These are phyloP conservation scores for Digitaria exilis DNA, from an alignment of 202 grass and related monocot species.

Conservation along the genomic window DNA sequence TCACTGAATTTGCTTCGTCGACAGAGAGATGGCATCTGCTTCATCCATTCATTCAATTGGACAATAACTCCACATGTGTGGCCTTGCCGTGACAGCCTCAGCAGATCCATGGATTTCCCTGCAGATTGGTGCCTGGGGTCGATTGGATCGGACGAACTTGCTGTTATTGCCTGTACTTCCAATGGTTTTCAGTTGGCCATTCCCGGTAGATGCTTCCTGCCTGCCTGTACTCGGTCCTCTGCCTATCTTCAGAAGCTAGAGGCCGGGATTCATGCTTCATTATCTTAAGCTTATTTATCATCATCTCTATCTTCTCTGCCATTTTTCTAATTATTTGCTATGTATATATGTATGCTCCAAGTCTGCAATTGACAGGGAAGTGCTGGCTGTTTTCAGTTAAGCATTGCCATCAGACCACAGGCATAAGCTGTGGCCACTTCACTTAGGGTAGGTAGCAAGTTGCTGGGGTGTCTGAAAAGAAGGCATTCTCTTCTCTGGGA, in stretches of 20 bases:
- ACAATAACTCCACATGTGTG: conserved; percentile 35
- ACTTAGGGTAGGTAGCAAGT: conserved; percentile 1
- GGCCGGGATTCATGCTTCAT: not conserved
- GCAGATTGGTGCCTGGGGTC: conserved; percentile 3
- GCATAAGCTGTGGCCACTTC: not conserved
- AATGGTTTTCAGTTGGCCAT: conserved; percentile 21
- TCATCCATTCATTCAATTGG: conserved; percentile 27
- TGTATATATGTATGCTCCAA: not conserved
- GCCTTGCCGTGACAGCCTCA: conserved; percentile 31
- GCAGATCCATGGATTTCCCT: not conserved
- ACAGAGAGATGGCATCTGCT: conserved; percentile 41
- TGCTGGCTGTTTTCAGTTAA: conserved; percentile 36
- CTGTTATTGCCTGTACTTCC: conserved; percentile 15
- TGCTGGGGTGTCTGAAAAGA: conserved; percentile 1
- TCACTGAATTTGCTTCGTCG: conserved; percentile 19
- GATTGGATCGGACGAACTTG: not conserved
- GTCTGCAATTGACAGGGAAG: not conserved
- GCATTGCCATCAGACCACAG: conserved; percentile 22
- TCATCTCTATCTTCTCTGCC: not conserved
- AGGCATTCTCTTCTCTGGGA: not conserved
- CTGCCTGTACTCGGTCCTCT: not conserved
- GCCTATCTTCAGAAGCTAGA: not conserved
- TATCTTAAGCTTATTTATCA: not conserved
- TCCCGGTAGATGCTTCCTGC: conserved; percentile 33
- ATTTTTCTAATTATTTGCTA: not conserved